These are phyloP conservation scores for Taiozyma sp. DNA, from an alignment of 1,139 yeast species.

Conservation along the genomic window DNA sequence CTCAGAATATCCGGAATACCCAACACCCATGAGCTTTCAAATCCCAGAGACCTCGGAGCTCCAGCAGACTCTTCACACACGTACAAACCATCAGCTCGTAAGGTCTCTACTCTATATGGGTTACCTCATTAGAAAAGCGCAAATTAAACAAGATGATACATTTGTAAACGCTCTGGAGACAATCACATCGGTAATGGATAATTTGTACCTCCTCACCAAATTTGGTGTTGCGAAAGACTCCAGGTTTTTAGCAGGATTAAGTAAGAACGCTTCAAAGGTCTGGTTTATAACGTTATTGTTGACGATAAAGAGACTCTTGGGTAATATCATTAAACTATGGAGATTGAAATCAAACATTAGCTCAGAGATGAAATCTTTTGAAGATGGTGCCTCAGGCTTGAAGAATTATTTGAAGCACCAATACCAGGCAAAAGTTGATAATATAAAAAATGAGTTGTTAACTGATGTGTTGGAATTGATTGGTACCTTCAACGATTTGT, in stretches of 20 bases:
- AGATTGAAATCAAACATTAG: conserved; percentile 11
- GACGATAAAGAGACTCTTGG: conserved; percentile 11
- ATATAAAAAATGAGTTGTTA: conserved; percentile 12
- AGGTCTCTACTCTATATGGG: conserved; percentile 21
- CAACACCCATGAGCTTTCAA: background rate
- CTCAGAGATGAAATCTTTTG: conserved; percentile 11
- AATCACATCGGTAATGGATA: conserved; percentile 21
- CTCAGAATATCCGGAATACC: background rate
- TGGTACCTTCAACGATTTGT: conserved; percentile 20
- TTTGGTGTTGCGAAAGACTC: conserved; percentile 20
- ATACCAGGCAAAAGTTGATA: conserved; percentile 17
- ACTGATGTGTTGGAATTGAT: conserved; percentile 13
- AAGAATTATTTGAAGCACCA: conserved; percentile 12
- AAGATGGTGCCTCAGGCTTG: conserved; percentile 6
- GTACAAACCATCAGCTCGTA: conserved; percentile 18
- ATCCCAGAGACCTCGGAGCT: background rate
- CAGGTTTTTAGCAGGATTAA: conserved; percentile 8
- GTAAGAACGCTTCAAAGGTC: conserved; percentile 18
- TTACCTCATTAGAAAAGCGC: conserved; percentile 8
- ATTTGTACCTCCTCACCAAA: conserved; percentile 18
- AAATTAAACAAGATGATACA: conserved; percentile 3
- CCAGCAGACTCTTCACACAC: background rate
- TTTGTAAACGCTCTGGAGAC: conserved; percentile 20
- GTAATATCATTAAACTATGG: conserved; percentile 9
- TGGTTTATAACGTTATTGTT: conserved; percentile 23